A percentile compares a stretch with the other conserved stretches of the same genome.
Evolutionary conservation across 768 basidiomycete species (phyloP).

Genomic region (Termitomyces sp.): DNA sequence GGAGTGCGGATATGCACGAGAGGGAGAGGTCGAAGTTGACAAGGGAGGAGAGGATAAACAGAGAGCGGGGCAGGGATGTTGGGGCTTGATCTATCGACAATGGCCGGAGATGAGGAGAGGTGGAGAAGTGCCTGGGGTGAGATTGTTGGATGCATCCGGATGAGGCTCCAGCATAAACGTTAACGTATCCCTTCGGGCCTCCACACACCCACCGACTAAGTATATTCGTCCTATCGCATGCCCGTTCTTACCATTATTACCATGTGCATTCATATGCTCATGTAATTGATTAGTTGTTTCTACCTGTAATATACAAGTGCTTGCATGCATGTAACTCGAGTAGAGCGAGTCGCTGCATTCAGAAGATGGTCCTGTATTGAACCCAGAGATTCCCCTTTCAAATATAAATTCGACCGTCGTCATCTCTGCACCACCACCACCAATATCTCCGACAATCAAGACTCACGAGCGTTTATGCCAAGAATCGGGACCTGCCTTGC

Average conservation of each 20-base stretch:
- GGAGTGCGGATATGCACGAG: conserved; percentile 31
- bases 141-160: conserved; percentile 41
- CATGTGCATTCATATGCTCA: not conserved
- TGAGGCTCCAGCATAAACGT: not conserved
- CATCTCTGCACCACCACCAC: too few species aligned
- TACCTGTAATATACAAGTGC: too few species aligned
- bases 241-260: conserved; percentile 9
- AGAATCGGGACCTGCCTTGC: too few species aligned
- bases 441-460: too few species aligned
- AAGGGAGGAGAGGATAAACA: conserved; percentile 71
- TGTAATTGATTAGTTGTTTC: too few species aligned
- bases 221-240: conserved; percentile 3
- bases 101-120: conserved; percentile 10
- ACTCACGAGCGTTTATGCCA: too few species aligned
- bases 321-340: too few species aligned
- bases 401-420: too few species aligned
- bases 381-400: too few species aligned
- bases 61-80: conserved; percentile 32
- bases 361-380: too few species aligned
- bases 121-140: conserved; percentile 63
- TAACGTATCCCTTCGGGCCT: too few species aligned
- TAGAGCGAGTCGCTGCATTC: too few species aligned
- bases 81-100: conserved; percentile 16
- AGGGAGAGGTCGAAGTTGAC: conserved; percentile 63
- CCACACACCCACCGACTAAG: not conserved